Evolutionary conservation across 768 basidiomycete genomes (phyloP), one percentile per base, ranked within the genome.

Genomic region (Psilocybe subaeruginosa): DNA sequence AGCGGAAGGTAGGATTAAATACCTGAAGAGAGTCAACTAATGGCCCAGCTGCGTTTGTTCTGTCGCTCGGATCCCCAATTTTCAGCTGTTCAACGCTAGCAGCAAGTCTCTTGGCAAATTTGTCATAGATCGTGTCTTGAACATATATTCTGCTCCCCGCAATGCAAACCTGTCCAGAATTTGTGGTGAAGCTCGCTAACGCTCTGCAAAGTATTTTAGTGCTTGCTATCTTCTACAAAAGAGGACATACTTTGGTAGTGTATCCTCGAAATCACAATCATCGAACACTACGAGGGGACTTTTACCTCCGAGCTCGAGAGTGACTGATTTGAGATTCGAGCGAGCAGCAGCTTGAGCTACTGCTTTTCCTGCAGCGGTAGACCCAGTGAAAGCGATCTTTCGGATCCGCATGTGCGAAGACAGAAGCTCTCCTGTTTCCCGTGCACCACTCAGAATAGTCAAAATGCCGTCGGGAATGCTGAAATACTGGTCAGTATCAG

Each of bases 341-440:
- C 84, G 78, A 0, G 89, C 80, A 1, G 91, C 83, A 4, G 89
- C 88, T 65, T 88, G 82, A 76, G 89, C 74, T 70, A 93, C 80
- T 63, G 80, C 82, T 43, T 89, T 83, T 7, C 92, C 92, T 33
- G 85, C 82, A 48, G 85, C 73, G 7, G 89, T 89, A 50, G 85
- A 86, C 2, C 91, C 91, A 1, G 92, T 93, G 75, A 92, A 92
- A 0, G 90, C 85, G 31, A 91, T 74, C 72, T 91, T 92, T 52
- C 83, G 80, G 63, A 92, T 87, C 7, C 74, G 74, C 66, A 78
- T 78, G 74, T 92, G 90, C 37, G 80, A 77, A 6, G 83, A 69
- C 61, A 93, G 85, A 16, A 90, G 88, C 29, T 83, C 71, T 0
- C 91, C 91, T 14, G 82, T 85, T 30, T 74, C 64, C 0, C 77